A percentile compares a stretch with the other conserved stretches of the same genome.
Conservation (phyloP, 164 flowering plant genomes). For the Chloranthus sessilifolius region DNA sequence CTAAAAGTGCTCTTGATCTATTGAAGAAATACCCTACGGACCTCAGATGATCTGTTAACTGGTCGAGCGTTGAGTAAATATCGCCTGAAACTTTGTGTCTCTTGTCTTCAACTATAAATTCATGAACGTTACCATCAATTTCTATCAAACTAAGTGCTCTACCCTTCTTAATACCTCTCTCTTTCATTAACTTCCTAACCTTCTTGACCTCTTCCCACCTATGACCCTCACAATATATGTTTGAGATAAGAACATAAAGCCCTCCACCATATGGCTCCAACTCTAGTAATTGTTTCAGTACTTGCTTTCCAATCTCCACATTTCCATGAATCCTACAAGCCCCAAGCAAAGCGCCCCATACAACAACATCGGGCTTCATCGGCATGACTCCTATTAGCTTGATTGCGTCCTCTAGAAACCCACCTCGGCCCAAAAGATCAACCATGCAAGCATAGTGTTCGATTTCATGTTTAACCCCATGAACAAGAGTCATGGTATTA, state of each 20-base stretch:
- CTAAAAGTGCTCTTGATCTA: not conserved
- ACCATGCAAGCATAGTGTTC: conserved; percentile 60
- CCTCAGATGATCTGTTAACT: conserved; percentile 16
- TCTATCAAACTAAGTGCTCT: conserved; percentile 44
- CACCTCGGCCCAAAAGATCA: conserved; percentile 48
- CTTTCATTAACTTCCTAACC: conserved; percentile 43
- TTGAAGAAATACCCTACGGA: not conserved
- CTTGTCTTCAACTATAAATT: conserved; percentile 45
- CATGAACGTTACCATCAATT: conserved; percentile 27
- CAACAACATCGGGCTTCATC: conserved; percentile 41
- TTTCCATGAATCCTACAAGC: conserved; percentile 46
- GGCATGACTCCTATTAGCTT: conserved; percentile 38
- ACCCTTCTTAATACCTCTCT: conserved; percentile 27
- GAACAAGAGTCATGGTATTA: conserved; percentile 24
- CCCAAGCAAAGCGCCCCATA: conserved; percentile 55
- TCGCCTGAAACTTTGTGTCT: conserved; percentile 22
- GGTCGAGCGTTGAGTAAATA: conserved; percentile 30
- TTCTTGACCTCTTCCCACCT: conserved; percentile 45
- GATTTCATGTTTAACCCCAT: conserved; percentile 24
- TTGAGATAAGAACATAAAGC: conserved; percentile 43
- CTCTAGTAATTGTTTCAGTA: conserved; percentile 41
- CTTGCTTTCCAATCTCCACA: conserved; percentile 25
- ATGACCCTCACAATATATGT: conserved; percentile 38
- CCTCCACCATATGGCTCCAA: conserved; percentile 33
- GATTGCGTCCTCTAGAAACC: conserved; percentile 36